Percentiles rank a stretch among this genome's conserved stretches.
These are phyloP conservation scores for Ganoderma resinaceum DNA, from an alignment of 1,284 basidiomycete species.

Conservation along the genomic window DNA sequence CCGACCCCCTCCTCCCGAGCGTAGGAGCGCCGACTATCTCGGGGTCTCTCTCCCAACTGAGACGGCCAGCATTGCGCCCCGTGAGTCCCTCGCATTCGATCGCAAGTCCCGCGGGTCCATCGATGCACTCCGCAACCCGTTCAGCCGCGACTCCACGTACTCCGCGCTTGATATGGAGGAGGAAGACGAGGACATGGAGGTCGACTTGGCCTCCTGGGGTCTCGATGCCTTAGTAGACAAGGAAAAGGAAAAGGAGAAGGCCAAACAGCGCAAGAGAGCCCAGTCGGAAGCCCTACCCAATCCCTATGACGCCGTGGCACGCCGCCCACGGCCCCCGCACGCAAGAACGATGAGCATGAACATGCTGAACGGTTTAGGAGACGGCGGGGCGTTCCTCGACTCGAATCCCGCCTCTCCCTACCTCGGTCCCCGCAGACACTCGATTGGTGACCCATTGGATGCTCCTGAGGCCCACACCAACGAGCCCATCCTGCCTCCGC, in stretches of 20 bases:
- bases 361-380: constrained; percentile 59
- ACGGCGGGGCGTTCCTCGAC: constrained; percentile 53
- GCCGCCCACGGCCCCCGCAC: constrained; percentile 42
- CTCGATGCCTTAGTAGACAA: constrained; percentile 78
- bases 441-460: constrained; percentile 64
- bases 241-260: constrained; percentile 39
- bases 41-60: constrained; percentile 71
- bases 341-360: constrained; percentile 70
- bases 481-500: constrained; percentile 43
- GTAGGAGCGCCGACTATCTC: constrained; percentile 69
- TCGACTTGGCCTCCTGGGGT: constrained; percentile 85
- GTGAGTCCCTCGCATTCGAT: constrained; percentile 57
- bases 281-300: constrained; percentile 60
- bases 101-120: constrained; percentile 58
- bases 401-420: constrained; percentile 38
- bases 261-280: constrained; percentile 45
- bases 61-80: constrained; percentile 50
- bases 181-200: constrained; percentile 64
- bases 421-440: constrained; percentile 46
- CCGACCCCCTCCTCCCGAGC: constrained; percentile 44
- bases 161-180: constrained; percentile 53
- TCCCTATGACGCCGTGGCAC: constrained; percentile 44
- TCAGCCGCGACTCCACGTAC: constrained; percentile 66
- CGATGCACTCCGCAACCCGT: constrained; percentile 73
- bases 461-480: constrained; percentile 40